These are phyloP conservation scores for Orbilia javanica DNA, from an alignment of 2,329 filamentous ascomycete genomes.

Conservation along the genomic window DNA sequence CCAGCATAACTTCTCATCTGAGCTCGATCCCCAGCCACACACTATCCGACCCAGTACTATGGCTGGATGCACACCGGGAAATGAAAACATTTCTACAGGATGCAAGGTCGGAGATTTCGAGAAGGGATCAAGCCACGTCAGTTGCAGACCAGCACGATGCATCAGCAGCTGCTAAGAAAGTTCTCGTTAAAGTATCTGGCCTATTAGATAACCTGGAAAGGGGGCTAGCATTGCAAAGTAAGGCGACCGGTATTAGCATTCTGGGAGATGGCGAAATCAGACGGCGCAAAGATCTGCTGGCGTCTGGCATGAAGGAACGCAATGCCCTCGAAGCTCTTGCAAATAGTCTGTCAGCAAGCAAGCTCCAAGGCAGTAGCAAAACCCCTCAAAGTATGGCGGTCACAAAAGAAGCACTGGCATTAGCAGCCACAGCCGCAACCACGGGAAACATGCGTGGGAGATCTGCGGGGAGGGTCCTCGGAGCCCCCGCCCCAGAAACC, in stretches of 20 bases:
- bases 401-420: slow-evolving; percentile 61
- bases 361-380: slow-evolving; percentile 63
- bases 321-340: slow-evolving; percentile 81
- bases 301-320: slow-evolving; percentile 77
- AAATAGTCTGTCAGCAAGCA: slow-evolving; percentile 71
- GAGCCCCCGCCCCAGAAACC: slow-evolving; percentile 79
- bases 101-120: slow-evolving; percentile 75
- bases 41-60: slow-evolving; percentile 74
- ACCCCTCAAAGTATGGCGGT: slow-evolving; percentile 1
- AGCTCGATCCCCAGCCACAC: slow-evolving; percentile 65
- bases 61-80: slow-evolving; percentile 81
- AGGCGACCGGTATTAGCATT: slow-evolving; percentile 1
- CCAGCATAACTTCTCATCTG: slow-evolving; percentile 67
- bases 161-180: slow-evolving; percentile 79
- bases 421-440: too few relatives aligned
- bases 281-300: slow-evolving; percentile 77
- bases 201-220: slow-evolving; percentile 67
- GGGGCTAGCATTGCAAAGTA: slow-evolving; percentile 24
- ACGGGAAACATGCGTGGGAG: slow-evolving; percentile 47
- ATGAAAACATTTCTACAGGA: slow-evolving; percentile 79
- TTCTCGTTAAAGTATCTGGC: slow-evolving; percentile 76
- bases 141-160: slow-evolving; percentile 73
- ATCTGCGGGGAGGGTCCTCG: slow-evolving; percentile 75
- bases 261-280: slow-evolving; percentile 74
- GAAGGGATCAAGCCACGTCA: slow-evolving; percentile 73